phyloP scores from a whole-genome alignment of 176 grass and related monocot species.

The Musa schizocarpa region DNA sequence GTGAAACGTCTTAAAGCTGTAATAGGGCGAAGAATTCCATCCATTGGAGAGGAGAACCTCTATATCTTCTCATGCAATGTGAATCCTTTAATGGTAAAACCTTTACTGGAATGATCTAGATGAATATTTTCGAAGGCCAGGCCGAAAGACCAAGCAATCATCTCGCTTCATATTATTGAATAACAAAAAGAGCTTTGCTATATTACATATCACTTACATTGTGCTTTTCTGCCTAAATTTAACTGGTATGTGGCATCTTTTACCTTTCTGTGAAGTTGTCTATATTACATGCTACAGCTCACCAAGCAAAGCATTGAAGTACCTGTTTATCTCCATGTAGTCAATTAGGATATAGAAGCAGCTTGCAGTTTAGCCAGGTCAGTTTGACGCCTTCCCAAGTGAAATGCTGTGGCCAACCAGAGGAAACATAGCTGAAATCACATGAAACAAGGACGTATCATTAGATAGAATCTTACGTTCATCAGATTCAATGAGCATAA shows the following conservation, averaged over 20 bases:
- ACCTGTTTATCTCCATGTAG: background rate
- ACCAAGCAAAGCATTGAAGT: background rate
- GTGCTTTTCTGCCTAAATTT: background rate
- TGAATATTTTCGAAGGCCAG: background rate
- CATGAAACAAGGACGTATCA: background rate
- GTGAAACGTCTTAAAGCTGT: background rate
- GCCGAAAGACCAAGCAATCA: background rate
- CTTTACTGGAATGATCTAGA: background rate
- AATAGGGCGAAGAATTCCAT: background rate
- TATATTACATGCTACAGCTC: background rate
- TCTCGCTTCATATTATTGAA: background rate
- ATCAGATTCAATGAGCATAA: background rate
- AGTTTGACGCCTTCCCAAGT: constrained; percentile 71
- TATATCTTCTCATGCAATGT: background rate
- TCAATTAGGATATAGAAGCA: constrained; percentile 9
- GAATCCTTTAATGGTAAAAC: background rate
- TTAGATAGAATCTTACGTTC: background rate
- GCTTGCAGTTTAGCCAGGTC: constrained; percentile 49
- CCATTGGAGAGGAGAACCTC: background rate
- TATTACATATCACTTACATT: background rate
- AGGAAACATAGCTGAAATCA: constrained; percentile 70
- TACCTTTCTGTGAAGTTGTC: background rate
- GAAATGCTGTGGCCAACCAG: constrained; percentile 66
- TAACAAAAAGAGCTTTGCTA: background rate
- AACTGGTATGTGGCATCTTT: background rate